phyloP scores from a whole-genome alignment of 345 rosid species.

The Gossypium longicalyx region DNA sequence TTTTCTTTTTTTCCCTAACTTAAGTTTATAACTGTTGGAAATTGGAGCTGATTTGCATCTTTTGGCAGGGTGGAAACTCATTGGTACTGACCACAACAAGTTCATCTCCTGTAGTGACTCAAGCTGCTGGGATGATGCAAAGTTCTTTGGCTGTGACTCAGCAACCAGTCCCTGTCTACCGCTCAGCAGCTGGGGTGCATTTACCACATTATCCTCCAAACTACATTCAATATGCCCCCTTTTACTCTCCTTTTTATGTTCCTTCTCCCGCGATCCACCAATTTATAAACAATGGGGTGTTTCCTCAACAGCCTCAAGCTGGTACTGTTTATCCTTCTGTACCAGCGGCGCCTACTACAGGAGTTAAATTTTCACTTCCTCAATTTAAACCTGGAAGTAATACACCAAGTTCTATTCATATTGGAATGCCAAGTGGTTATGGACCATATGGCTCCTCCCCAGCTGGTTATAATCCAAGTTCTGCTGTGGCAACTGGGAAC shows the following conservation, averaged over 20 bases:
- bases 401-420: slow-evolving; percentile 58
- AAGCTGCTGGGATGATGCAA: slow-evolving; percentile 76
- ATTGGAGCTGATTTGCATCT: slow-evolving; percentile 24
- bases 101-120: slow-evolving; percentile 66
- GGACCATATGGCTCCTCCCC: slow-evolving; percentile 81
- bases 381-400: slow-evolving; percentile 81
- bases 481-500: slow-evolving; percentile 65
- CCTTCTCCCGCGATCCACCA: slow-evolving; percentile 78
- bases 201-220: slow-evolving; percentile 81
- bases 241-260: slow-evolving; percentile 67
- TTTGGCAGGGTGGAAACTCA: slow-evolving; percentile 69
- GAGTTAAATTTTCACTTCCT: slow-evolving; percentile 72
- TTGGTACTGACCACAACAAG: slow-evolving; percentile 60
- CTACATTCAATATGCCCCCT: slow-evolving; percentile 71
- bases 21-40: not conserved
- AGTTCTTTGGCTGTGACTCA: slow-evolving; percentile 75
- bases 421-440: slow-evolving; percentile 73
- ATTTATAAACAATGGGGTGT: slow-evolving; percentile 69
- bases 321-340: slow-evolving; percentile 65
- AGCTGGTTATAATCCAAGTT: slow-evolving; percentile 64
- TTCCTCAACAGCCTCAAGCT: slow-evolving; percentile 80
- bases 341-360: slow-evolving; percentile 59
- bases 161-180: slow-evolving; percentile 78
- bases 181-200: slow-evolving; percentile 80
- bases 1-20: no score